Evolutionary conservation across 805 yeast species (phyloP), one percentile per base, ranked within the genome.

Genomic region (Candida corydali): DNA sequence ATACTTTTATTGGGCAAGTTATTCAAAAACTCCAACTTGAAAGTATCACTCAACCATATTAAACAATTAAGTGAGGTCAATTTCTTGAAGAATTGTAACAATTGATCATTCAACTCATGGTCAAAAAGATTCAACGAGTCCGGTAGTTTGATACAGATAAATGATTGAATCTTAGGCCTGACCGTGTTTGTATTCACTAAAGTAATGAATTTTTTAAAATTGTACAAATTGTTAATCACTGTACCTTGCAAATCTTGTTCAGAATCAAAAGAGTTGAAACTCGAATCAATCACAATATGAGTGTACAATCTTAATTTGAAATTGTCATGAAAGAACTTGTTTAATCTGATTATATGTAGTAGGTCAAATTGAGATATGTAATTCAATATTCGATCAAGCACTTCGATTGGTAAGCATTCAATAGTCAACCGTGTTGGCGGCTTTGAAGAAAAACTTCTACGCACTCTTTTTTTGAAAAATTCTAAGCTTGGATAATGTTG

Each of bases 101-200:
- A 49, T 24, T 37, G 44, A 20, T 42, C 44, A 17, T 54, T 50
- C 27, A 63, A 49, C 4, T 56, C 57, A 19, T 50, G 42, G 32
- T 69, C 70, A 39, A 56, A 55, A 0, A 60, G 51, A 28, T 63
- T 60, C 18, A 69, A 55, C 17, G 70, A 65, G 41, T 69, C 73
- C 0, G 76, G 77, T 4, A 73, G 44, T 17, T 52, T 49, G 2
- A 62, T 47, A 34, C 68, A 57, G 31, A 55, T 60, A 16, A 73
- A 44, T 5, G 33, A 29, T 18, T n/a, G 14, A 11, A 35, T 28
- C 11, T 11, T 47, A 43, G 28, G 46, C 45, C 3, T 65, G 50
- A 8, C 19, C 32, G 4, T 26, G 25, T 17, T 17, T 6, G 33
- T 16, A 24, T 44, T 41, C 28, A 49, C 47, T 6, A 43, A 28